These are phyloP conservation scores for Vicia faba DNA, from an alignment of 306 rosid species.

Conservation along the genomic window DNA sequence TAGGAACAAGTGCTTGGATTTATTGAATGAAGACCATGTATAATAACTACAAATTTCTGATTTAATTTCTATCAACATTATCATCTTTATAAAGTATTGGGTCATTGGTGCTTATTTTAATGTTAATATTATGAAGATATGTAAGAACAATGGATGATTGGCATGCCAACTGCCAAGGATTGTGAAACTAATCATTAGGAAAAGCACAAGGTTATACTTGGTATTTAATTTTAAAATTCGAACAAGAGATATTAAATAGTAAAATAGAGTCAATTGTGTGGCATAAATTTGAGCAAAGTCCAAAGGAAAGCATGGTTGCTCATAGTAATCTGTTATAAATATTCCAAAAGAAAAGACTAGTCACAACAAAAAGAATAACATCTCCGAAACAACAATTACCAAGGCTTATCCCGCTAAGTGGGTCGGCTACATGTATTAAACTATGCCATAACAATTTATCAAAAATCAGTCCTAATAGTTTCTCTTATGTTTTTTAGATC, in stretches of 20 bases:
- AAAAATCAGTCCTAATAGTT: too few relatives aligned
- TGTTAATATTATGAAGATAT: background rate
- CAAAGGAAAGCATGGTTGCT: slow-evolving; percentile 10
- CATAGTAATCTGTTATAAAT: too few relatives aligned
- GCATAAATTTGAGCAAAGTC: background rate
- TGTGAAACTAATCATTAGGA: background rate
- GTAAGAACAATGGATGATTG: slow-evolving; percentile 16
- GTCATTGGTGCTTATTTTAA: background rate
- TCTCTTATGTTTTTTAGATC: too few relatives aligned
- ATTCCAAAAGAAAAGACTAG: too few relatives aligned
- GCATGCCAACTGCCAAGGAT: slow-evolving; percentile 9
- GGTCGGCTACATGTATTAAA: too few relatives aligned
- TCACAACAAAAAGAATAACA: too few relatives aligned
- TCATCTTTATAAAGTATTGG: slow-evolving; percentile 13
- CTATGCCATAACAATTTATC: too few relatives aligned
- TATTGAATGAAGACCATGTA: slow-evolving; percentile 2
- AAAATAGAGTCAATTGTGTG: slow-evolving; percentile 1
- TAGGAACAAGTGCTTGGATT: background rate
- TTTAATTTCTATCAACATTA: background rate
- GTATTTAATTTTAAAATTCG: background rate
- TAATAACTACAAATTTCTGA: slow-evolving; percentile 6
- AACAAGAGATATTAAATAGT: background rate
- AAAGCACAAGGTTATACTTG: slow-evolving; percentile 1
- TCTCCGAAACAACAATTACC: too few relatives aligned
- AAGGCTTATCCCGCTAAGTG: too few relatives aligned